Conservation (phyloP, 2,329 filamentous ascomycete species). For the Alternaria brassicicola region DNA sequence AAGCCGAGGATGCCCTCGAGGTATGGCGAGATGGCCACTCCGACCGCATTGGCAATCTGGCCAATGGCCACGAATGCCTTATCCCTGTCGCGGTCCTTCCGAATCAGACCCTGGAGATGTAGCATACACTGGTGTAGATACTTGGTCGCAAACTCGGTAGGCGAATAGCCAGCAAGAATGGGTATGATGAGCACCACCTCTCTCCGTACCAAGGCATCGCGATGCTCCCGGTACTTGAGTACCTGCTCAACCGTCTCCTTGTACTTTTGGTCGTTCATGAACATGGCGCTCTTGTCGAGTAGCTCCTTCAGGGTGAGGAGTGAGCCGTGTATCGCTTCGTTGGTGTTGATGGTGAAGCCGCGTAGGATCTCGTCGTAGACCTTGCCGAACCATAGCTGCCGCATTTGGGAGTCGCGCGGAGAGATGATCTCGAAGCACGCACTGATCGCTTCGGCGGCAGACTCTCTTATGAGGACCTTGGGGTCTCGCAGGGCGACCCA, state of each 20-base stretch:
- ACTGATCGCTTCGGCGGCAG: conserved; percentile 89
- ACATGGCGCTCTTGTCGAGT: conserved; percentile 95
- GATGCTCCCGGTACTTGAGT: conserved; percentile 88
- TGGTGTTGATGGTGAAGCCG: conserved; percentile 75
- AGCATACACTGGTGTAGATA: conserved; percentile 98
- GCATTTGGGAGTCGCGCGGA: conserved; percentile 86
- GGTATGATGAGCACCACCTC: conserved; percentile 92
- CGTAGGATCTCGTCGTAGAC: conserved; percentile 85
- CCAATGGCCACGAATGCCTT: conserved; percentile 95
- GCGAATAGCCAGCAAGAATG: conserved; percentile 89
- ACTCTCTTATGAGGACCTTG: conserved; percentile 88
- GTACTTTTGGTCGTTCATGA: conserved; percentile 91
- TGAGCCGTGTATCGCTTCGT: conserved; percentile 93
- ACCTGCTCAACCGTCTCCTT: conserved; percentile 91
- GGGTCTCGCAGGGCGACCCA: conserved; percentile 92
- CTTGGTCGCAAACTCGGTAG: conserved; percentile 82
- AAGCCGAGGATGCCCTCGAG: conserved; percentile 93
- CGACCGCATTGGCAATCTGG: conserved; percentile 94
- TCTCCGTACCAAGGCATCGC: conserved; percentile 83
- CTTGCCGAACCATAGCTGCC: conserved; percentile 84
- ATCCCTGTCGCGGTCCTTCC: conserved; percentile 88
- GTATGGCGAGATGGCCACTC: conserved; percentile 92
- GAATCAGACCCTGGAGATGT: conserved; percentile 89
- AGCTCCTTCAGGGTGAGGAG: conserved; percentile 91
- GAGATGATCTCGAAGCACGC: conserved; percentile 96